Evolutionary conservation across 495 filamentous ascomycete species (phyloP).

Genomic region (Cercophora newfieldiana): DNA sequence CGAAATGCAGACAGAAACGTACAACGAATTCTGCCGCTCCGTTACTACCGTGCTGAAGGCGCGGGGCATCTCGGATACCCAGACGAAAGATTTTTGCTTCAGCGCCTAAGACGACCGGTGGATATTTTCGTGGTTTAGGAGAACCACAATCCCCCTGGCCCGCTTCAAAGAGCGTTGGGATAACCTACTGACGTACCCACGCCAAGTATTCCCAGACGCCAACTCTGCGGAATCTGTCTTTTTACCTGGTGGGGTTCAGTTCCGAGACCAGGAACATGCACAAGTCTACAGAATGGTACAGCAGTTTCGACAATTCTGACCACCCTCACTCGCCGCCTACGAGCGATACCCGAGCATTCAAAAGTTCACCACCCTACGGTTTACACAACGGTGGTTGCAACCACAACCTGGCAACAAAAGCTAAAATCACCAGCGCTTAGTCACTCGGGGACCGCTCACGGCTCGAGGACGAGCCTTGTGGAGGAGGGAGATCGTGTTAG

Average conservation of each 20-base stretch:
- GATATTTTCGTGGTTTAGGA: constrained; percentile 9
- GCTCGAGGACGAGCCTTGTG: no score
- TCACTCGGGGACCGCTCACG: no score
- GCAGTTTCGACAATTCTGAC: constrained; percentile 11
- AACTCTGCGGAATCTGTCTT: neutral
- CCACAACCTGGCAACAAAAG: no score
- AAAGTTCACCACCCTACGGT: no score
- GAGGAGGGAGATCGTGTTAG: no score
- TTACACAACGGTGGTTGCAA: no score
- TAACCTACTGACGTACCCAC: constrained; percentile 8
- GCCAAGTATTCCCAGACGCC: neutral
- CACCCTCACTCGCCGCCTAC: no score
- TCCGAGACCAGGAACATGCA: constrained; percentile 2
- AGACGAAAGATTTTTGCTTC: neutral
- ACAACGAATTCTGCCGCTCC: constrained; percentile 12
- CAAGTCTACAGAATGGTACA: constrained; percentile 6
- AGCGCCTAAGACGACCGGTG: constrained; percentile 13
- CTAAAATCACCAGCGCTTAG: no score
- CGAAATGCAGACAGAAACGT: constrained; percentile 7
- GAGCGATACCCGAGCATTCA: no score
- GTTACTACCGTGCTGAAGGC: neutral
- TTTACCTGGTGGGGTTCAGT: no score
- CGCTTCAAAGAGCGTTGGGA: constrained; percentile 15
- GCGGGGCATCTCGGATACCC: neutral
- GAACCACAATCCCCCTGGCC: constrained; percentile 9